Evolutionary conservation across 805 yeast genomes (phyloP).

Genomic region (Cyberlindnera mycetangii): DNA sequence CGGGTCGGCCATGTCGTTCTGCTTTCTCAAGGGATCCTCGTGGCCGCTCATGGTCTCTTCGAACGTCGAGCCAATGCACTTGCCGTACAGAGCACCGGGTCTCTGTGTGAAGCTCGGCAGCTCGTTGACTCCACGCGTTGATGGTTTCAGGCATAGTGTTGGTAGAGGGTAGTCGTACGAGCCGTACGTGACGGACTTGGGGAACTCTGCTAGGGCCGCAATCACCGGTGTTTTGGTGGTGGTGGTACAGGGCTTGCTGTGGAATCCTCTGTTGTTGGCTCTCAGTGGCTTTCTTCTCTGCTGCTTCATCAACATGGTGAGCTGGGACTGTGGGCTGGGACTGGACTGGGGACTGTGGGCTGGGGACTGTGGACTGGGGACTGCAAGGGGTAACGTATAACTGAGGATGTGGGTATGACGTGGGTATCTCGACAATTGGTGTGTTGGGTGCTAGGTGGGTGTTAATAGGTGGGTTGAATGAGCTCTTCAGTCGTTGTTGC

Average conservation of each 20-base stretch:
- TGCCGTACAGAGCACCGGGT: slow-evolving; percentile 15
- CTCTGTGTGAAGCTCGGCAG: slow-evolving; percentile 17
- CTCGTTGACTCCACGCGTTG: slow-evolving; percentile 11
- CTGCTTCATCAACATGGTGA: background rate
- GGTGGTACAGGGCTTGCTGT: background rate
- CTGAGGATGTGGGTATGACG: too few species aligned
- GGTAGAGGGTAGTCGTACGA: slow-evolving; percentile 20
- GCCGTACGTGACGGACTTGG: slow-evolving; percentile 13
- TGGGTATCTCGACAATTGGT: too few species aligned
- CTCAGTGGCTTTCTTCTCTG: slow-evolving; percentile 12
- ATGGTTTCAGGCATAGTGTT: background rate
- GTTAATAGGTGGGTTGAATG: background rate
- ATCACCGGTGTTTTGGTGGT: slow-evolving; percentile 6
- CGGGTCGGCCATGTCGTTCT: slow-evolving; percentile 12
- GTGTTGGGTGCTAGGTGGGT: background rate
- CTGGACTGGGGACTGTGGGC: background rate
- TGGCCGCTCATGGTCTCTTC: slow-evolving; percentile 6
- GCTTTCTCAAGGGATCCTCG: background rate
- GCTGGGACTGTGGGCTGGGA: background rate
- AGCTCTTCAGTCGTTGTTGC: too few species aligned
- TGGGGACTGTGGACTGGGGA: too few species aligned
- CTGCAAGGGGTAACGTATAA: too few species aligned
- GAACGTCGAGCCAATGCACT: slow-evolving; percentile 14
- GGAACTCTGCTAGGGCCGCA: slow-evolving; percentile 14
- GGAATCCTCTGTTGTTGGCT: background rate